These are phyloP conservation scores for Penstemon barbatus DNA, from an alignment of 257 asterid genomes.

Conservation along the genomic window DNA sequence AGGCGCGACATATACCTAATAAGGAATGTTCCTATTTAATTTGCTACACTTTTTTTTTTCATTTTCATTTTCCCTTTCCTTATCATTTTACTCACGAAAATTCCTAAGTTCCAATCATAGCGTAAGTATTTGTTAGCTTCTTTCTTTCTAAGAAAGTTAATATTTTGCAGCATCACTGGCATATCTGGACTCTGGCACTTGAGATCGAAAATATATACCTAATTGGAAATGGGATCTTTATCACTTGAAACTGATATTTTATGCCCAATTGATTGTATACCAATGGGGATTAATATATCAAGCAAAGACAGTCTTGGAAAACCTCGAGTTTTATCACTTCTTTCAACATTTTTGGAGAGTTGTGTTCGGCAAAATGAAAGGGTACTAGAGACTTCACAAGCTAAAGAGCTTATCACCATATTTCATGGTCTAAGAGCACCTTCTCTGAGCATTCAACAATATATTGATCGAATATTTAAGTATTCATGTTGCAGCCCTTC, in stretches of 20 bases:
- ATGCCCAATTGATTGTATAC: slow-evolving; percentile 42
- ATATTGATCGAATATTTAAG: slow-evolving; percentile 81
- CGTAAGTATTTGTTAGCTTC: too few species aligned
- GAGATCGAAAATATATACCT: slow-evolving; percentile 15
- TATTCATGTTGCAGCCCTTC: slow-evolving; percentile 92
- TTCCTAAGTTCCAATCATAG: too few species aligned
- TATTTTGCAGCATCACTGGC: slow-evolving; percentile 39
- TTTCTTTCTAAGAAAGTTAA: background rate
- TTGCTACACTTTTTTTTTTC: too few species aligned
- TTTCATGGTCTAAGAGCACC: slow-evolving; percentile 89
- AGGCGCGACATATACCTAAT: too few species aligned
- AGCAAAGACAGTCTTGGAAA: slow-evolving; percentile 48
- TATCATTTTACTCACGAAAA: too few species aligned
- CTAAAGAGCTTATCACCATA: slow-evolving; percentile 58
- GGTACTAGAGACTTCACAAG: slow-evolving; percentile 44
- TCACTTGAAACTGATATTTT: slow-evolving; percentile 41
- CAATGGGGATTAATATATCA: slow-evolving; percentile 59
- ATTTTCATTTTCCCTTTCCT: too few species aligned
- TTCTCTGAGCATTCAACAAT: slow-evolving; percentile 63
- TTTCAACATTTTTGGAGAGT: slow-evolving; percentile 68
- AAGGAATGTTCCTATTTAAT: too few species aligned
- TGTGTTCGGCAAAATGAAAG: slow-evolving; percentile 61
- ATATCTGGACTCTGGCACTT: slow-evolving; percentile 11
- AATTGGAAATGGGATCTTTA: slow-evolving; percentile 54
- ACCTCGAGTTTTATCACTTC: slow-evolving; percentile 64